Percentiles rank a stretch among this genome's conserved stretches.
These are phyloP conservation scores for Leptodermis oblonga DNA, from an alignment of 257 asterid species.

Conservation along the genomic window DNA sequence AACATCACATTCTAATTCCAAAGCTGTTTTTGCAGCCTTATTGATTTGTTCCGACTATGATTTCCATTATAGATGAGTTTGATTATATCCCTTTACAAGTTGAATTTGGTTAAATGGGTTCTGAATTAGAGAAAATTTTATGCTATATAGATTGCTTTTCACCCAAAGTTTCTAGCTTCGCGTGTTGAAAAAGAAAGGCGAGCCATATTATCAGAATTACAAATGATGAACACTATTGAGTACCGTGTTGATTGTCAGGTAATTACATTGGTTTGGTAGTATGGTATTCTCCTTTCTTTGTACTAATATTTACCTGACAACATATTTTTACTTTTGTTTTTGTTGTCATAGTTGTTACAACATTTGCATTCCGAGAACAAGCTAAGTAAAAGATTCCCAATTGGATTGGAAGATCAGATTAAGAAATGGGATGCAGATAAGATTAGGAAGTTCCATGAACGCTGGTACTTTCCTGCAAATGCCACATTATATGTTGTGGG, in stretches of 20 bases:
- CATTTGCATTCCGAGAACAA: constrained; percentile 97
- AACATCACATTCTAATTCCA: background rate
- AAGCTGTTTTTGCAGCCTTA: background rate
- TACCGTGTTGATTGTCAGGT: constrained; percentile 99
- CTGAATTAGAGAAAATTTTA: constrained; percentile 15
- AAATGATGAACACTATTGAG: constrained; percentile 99
- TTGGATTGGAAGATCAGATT: constrained; percentile 96
- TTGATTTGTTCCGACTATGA: background rate
- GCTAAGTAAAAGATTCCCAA: constrained; percentile 94
- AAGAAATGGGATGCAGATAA: constrained; percentile 99
- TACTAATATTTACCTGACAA: constrained; percentile 9
- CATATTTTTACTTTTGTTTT: constrained; percentile 7
- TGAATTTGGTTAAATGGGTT: background rate
- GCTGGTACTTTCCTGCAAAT: constrained; percentile 99
- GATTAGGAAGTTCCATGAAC: constrained; percentile 92
- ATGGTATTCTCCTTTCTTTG: constrained; percentile 8
- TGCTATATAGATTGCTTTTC: constrained; percentile 75
- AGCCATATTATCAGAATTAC: constrained; percentile 89
- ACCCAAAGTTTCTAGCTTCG: constrained; percentile 85
- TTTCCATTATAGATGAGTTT: background rate
- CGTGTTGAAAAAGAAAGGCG: constrained; percentile 98
- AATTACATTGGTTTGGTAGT: constrained; percentile 21
- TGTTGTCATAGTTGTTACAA: constrained; percentile 71
- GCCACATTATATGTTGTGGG: constrained; percentile 98
- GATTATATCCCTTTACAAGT: constrained; percentile 1